A percentile compares a stretch with the other conserved stretches of the same genome.
phyloP scores from a whole-genome alignment of 108 stramenopile genomes.

The Cyclotella distinguenda region DNA sequence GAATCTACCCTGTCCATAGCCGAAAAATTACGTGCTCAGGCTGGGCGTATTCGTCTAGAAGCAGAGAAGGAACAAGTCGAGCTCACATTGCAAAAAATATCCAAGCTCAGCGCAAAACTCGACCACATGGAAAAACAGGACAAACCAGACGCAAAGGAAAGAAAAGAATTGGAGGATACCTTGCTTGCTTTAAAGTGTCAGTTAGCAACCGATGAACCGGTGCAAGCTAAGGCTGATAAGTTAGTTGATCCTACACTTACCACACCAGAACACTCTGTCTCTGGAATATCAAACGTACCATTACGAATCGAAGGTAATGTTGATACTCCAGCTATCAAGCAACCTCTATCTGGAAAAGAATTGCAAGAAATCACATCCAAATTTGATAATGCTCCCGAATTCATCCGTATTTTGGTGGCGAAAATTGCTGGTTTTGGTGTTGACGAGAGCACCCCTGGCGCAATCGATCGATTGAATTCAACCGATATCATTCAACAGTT shows the following conservation, averaged over 20 bases:
- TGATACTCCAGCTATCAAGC: not conserved
- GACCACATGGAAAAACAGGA: conserved; percentile 23
- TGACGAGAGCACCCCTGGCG: conserved; percentile 42
- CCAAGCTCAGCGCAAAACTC: conserved; percentile 53
- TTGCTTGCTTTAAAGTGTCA: conserved; percentile 46
- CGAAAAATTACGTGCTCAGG: conserved; percentile 52
- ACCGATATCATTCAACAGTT: conserved; percentile 35
- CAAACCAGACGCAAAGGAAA: conserved; percentile 15
- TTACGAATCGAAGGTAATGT: not conserved
- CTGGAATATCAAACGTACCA: not conserved
- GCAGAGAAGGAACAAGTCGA: conserved; percentile 67
- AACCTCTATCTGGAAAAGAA: conserved; percentile 19
- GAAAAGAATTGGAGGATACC: conserved; percentile 31
- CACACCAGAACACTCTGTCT: not conserved
- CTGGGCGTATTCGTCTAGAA: conserved; percentile 65
- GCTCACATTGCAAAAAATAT: conserved; percentile 72
- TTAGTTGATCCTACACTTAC: conserved; percentile 5
- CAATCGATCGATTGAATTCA: conserved; percentile 31
- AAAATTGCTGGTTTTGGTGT: conserved; percentile 36
- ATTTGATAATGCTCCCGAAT: conserved; percentile 51
- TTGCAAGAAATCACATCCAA: conserved; percentile 33
- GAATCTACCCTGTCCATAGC: conserved; percentile 23
- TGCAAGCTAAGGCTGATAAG: not conserved
- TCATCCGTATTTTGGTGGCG: conserved; percentile 49
- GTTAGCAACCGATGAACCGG: conserved; percentile 47